Evolutionary conservation across 495 filamentous ascomycete species (phyloP).

Genomic region (Pseudomonodictys pantanalensis): DNA sequence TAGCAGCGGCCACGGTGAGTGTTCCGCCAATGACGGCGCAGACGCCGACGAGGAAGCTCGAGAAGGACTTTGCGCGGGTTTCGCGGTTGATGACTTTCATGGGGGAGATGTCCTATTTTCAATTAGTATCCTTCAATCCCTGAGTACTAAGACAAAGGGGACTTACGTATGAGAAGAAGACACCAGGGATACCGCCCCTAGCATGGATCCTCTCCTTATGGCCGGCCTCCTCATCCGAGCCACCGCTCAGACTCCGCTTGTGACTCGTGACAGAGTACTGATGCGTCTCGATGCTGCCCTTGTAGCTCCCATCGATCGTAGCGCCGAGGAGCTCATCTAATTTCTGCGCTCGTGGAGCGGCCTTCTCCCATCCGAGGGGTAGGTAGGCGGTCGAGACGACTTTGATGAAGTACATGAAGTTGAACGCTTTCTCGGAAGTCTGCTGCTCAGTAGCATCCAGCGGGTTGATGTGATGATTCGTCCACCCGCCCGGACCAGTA

Average conservation of each 20-base stretch:
- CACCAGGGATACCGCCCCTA: conserved; percentile 86
- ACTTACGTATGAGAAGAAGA: conserved; percentile 94
- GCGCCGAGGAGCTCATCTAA: conserved; percentile 45
- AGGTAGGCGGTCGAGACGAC: conserved; percentile 94
- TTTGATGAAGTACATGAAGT: conserved; percentile 99
- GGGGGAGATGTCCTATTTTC: conserved; percentile 82
- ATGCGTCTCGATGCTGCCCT: conserved; percentile 91
- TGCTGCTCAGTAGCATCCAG: conserved; percentile 78
- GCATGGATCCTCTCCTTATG: conserved; percentile 90
- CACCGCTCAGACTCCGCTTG: conserved; percentile 78
- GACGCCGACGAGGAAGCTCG: conserved; percentile 86
- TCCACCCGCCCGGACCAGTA: conserved; percentile 53
- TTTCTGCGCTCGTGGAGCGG: conserved; percentile 16
- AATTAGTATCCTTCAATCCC: background rate
- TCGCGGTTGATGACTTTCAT: conserved; percentile 99
- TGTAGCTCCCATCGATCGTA: conserved; percentile 58
- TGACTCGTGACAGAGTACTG: conserved; percentile 97
- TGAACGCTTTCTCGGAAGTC: conserved; percentile 78
- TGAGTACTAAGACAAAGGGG: background rate
- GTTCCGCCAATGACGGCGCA: conserved; percentile 95
- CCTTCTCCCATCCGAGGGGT: conserved; percentile 74
- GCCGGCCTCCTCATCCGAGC: conserved; percentile 75
- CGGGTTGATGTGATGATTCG: conserved; percentile 86
- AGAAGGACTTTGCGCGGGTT: conserved; percentile 78
- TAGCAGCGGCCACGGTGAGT: conserved; percentile 87